Evolutionary conservation across 108 stramenopile genomes (phyloP).

Genomic region (Pinguiococcus pyrenoidosus): DNA sequence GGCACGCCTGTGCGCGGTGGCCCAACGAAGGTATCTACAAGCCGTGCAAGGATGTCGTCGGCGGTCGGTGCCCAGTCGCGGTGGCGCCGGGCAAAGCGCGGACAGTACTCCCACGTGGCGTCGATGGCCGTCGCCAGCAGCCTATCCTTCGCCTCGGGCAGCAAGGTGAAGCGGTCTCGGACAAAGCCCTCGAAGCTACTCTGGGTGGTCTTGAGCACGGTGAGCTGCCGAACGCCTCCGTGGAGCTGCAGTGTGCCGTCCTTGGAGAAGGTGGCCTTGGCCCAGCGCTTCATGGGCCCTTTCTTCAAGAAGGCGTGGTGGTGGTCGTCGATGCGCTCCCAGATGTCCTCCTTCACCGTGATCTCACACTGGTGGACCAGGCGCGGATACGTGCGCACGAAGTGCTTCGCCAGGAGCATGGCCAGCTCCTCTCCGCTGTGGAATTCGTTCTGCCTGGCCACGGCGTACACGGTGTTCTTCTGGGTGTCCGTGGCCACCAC

Average conservation of each 20-base stretch:
- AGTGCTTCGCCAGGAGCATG: constrained; percentile 28
- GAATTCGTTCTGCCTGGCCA: constrained; percentile 26
- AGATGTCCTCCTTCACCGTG: constrained; percentile 6
- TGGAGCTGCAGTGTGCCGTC: too few species aligned
- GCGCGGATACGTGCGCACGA: constrained; percentile 23
- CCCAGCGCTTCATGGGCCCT: constrained; percentile 1
- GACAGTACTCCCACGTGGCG: constrained; percentile 24
- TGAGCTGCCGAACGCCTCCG: constrained; percentile 14
- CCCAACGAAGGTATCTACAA: constrained; percentile 32
- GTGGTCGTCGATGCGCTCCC: constrained; percentile 13
- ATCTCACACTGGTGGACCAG: constrained; percentile 14
- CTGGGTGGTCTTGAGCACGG: constrained; percentile 39
- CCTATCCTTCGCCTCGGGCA: constrained; percentile 29
- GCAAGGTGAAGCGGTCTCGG: constrained; percentile 26
- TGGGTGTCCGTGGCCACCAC: constrained; percentile 44
- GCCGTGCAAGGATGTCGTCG: constrained; percentile 10
- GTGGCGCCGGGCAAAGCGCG: neutral
- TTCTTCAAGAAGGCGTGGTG: constrained; percentile 29
- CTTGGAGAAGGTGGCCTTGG: neutral
- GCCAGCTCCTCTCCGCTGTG: constrained; percentile 33
- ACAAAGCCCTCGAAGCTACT: constrained; percentile 31
- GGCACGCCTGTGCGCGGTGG: constrained; percentile 32
- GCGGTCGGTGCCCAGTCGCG: constrained; percentile 1
- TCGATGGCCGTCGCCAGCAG: constrained; percentile 28
- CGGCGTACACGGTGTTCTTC: constrained; percentile 40